These are phyloP conservation scores for Aspergillus sp. DNA, from an alignment of 2,329 filamentous ascomycete genomes.

Conservation along the genomic window DNA sequence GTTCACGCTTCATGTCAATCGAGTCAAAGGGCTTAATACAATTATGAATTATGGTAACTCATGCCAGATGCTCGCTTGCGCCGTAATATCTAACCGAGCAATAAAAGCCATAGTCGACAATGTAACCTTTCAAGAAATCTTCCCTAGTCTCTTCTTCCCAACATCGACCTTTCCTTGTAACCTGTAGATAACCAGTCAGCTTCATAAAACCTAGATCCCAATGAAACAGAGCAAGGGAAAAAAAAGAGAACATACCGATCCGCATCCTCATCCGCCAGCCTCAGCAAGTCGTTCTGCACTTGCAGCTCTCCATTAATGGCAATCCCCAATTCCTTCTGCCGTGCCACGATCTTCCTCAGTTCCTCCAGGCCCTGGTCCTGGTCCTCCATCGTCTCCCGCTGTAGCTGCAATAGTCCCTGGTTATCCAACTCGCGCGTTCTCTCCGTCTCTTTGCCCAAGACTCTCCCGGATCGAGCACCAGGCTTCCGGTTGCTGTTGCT, in stretches of 20 bases:
- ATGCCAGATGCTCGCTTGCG: too few relatives aligned
- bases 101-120: too few relatives aligned
- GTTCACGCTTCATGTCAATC: too few relatives aligned
- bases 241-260: conserved; percentile 32
- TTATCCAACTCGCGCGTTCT: conserved; percentile 57
- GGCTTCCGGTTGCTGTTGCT: conserved; percentile 3
- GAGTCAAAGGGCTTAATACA: too few relatives aligned
- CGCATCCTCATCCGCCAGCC: conserved; percentile 51
- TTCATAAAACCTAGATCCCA: not conserved
- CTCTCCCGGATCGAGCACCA: conserved; percentile 38
- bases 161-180: conserved; percentile 40
- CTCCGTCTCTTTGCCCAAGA: conserved; percentile 51
- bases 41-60: too few relatives aligned
- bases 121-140: conserved; percentile 33
- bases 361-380: conserved; percentile 55
- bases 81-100: too few relatives aligned
- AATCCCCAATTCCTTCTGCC: conserved; percentile 55
- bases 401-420: conserved; percentile 54
- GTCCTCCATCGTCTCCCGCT: conserved; percentile 53
- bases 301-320: conserved; percentile 55
- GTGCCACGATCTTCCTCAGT: conserved; percentile 49
- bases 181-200: conserved; percentile 16
- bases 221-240: not conserved
- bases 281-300: conserved; percentile 54
- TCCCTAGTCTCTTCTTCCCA: conserved; percentile 40